Percentiles rank a stretch among this genome's conserved stretches.
Conservation (phyloP, 352 stramenopile genomes). For the Blastocystis sp. region DNA sequence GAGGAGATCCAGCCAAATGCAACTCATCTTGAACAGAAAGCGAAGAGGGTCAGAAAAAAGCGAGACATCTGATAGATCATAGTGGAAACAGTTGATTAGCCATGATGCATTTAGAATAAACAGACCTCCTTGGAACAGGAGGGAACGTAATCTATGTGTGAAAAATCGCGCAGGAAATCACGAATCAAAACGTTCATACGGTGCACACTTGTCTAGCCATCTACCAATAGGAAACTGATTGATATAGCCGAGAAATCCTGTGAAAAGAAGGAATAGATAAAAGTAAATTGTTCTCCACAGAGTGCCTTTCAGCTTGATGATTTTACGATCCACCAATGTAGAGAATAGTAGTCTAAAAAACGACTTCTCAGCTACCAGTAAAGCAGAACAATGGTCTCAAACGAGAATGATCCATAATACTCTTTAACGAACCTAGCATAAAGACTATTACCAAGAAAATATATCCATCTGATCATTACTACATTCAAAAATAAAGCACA, state of each 20-base stretch:
- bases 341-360: not conserved
- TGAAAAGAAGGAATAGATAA: conserved; percentile 9
- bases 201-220: not conserved
- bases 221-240: not conserved
- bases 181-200: not conserved
- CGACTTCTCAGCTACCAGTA: not conserved
- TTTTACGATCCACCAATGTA: not conserved
- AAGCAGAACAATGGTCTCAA: not conserved
- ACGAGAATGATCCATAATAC: not conserved
- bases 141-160: not conserved
- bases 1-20: not conserved
- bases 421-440: not conserved
- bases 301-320: not conserved
- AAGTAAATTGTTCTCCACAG: conserved; percentile 32
- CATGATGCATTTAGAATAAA: not conserved
- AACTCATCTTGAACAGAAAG: not conserved
- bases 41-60: not conserved
- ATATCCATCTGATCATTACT: not conserved
- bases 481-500: not conserved
- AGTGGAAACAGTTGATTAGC: not conserved
- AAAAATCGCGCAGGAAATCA: not conserved
- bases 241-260: not conserved
- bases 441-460: not conserved
- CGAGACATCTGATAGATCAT: not conserved
- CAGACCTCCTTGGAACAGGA: not conserved